phyloP scores from a whole-genome alignment of 805 yeast species.

The Lipomyces mesembrius region DNA sequence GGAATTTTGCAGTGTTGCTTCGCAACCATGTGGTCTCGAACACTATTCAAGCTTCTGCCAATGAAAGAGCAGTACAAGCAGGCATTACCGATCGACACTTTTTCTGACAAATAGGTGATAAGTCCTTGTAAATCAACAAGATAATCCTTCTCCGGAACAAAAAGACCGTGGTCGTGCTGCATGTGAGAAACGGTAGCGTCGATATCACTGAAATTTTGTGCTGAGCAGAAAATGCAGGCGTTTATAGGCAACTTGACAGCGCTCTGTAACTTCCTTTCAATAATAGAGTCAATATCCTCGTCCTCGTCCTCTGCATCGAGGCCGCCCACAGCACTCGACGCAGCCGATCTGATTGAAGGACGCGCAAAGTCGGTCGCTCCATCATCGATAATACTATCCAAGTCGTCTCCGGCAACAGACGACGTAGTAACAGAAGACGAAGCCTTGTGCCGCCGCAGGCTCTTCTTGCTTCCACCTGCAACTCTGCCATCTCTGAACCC shows the following conservation, averaged over 20 bases:
- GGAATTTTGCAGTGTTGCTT: constrained; percentile 91
- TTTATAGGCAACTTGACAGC: constrained; percentile 44
- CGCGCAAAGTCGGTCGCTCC: background rate
- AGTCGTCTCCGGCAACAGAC: constrained; percentile 7
- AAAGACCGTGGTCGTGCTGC: constrained; percentile 80
- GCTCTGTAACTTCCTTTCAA: constrained; percentile 31
- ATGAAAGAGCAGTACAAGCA: constrained; percentile 83
- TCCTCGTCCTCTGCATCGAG: constrained; percentile 25
- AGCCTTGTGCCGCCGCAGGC: constrained; percentile 10
- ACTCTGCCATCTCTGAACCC: constrained; percentile 24
- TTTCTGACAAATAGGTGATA: constrained; percentile 74
- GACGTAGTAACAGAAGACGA: constrained; percentile 3
- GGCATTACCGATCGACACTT: constrained; percentile 78
- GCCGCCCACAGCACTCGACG: background rate
- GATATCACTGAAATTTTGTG: constrained; percentile 53
- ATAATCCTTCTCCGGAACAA: constrained; percentile 79
- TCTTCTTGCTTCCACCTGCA: constrained; percentile 25
- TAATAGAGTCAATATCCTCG: constrained; percentile 30
- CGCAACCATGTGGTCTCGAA: constrained; percentile 82
- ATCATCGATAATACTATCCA: constrained; percentile 3
- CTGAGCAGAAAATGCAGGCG: constrained; percentile 52
- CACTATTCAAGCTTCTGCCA: constrained; percentile 83
- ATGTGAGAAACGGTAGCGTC: constrained; percentile 74
- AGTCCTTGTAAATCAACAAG: constrained; percentile 73
- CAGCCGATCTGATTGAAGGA: background rate